Evolutionary conservation across 164 flowering plant species (phyloP), one percentile per base, ranked within the genome.

Genomic region (Liriodendron chinense): DNA sequence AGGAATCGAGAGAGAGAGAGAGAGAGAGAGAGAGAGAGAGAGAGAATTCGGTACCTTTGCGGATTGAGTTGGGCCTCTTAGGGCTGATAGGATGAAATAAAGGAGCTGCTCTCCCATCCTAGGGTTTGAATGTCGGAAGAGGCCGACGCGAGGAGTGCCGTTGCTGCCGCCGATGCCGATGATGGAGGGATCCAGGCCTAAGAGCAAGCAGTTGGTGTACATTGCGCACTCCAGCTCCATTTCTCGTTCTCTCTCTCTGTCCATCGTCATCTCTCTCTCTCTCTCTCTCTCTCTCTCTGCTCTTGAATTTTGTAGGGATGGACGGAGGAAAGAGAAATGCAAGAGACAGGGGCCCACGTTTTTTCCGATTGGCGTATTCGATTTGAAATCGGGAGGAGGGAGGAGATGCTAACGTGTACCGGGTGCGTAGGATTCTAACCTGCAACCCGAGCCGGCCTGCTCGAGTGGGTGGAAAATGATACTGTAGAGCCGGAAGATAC

Each of bases 111-210:
- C 99, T 22, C 99, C 99, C 69, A 96, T 77, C 81, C 91, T 94
- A 72, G 99, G 99, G 90, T 96, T 96, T 1, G 99, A 96, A 82
- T 96, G 99, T 1, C 98, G 97, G 82, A 96, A 96, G 4, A 86
- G 87, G 0, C 99, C 98, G 64, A 92, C 97, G 9, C 93, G 87
- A 81, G 93, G 96, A 2, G 88, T 79, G 43, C 85, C 85, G 77
- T 79, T 88, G 85, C 79, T 79, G 53, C 82, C 85, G 66, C 89
- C 89, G 80, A 84, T 73, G 50, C 94, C 94, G 82, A 96, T 84
- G 26, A 92, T 49, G 24, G 88, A 74, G 74, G 98, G 99, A 91
- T 96, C 99, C 68, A 96, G 83, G 21, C 99, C 99, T 77, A 96
- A 80, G 3, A 96, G 81, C 83, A 96, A 83, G 73, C 99, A 96